A percentile compares a stretch with the other conserved stretches of the same genome.
These are phyloP conservation scores for Yamadazyma nakazawae DNA, from an alignment of 805 yeast genomes.

Conservation along the genomic window DNA sequence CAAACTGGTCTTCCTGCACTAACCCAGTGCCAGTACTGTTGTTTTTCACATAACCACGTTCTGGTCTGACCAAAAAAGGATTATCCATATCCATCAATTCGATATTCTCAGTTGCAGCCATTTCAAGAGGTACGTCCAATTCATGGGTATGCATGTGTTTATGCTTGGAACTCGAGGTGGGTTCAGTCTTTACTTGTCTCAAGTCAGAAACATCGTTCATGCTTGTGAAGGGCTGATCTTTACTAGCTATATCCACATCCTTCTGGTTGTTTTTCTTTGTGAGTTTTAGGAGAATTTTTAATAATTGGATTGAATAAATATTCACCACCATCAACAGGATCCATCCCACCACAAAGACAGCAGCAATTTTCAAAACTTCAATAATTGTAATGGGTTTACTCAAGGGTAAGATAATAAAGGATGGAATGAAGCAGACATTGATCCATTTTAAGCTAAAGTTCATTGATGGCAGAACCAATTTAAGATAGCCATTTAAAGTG, in stretches of 20 bases:
- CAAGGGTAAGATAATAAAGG: slow-evolving; percentile 68
- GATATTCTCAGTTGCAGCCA: slow-evolving; percentile 2
- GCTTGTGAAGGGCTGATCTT: slow-evolving; percentile 17
- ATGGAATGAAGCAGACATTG: slow-evolving; percentile 73
- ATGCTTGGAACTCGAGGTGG: neutral
- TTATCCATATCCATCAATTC: slow-evolving; percentile 10
- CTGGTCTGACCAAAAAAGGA: slow-evolving; percentile 15
- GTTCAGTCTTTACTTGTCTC: slow-evolving; percentile 17
- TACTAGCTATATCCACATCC: slow-evolving; percentile 1
- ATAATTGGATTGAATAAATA: slow-evolving; percentile 34
- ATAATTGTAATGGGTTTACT: slow-evolving; percentile 61
- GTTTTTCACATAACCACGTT: slow-evolving; percentile 15
- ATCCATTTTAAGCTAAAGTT: slow-evolving; percentile 75
- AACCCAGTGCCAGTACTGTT: slow-evolving; percentile 8
- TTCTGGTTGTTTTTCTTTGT: slow-evolving; percentile 1
- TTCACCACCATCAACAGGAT: slow-evolving; percentile 44
- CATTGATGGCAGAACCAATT: slow-evolving; percentile 54
- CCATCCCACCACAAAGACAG: slow-evolving; percentile 67
- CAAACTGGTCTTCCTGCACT: neutral
- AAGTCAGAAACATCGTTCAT: slow-evolving; percentile 36
- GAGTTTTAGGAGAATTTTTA: slow-evolving; percentile 19
- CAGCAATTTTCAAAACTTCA: slow-evolving; percentile 73
- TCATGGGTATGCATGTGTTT: neutral
- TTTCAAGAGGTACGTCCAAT: neutral
- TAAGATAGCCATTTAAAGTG: slow-evolving; percentile 28